These are phyloP conservation scores for Metschnikowia similis DNA, from an alignment of 805 yeast genomes.

Conservation along the genomic window DNA sequence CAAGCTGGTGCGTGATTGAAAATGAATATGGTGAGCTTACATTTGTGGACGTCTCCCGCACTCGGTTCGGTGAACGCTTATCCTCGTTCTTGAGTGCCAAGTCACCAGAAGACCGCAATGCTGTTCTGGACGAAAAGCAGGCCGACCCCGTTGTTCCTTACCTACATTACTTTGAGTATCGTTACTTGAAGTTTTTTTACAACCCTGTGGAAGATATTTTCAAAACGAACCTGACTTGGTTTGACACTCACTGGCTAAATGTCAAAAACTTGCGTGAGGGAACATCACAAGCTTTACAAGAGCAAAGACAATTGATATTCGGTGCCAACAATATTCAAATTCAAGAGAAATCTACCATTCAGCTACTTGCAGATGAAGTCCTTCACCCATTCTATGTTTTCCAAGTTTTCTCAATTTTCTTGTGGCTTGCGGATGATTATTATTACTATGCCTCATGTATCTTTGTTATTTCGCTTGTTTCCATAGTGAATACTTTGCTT, in stretches of 20 bases:
- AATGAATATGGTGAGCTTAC: conserved; percentile 87
- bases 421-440: conserved; percentile 92
- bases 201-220: conserved; percentile 85
- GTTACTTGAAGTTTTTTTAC: conserved; percentile 79
- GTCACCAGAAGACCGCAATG: conserved; percentile 22
- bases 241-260: conserved; percentile 72
- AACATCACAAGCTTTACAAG: conserved; percentile 61
- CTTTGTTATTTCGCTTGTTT: conserved; percentile 75
- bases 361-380: conserved; percentile 78
- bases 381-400: conserved; percentile 94
- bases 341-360: conserved; percentile 61
- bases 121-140: conserved; percentile 23
- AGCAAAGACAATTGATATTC: conserved; percentile 68
- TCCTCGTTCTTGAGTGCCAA: conserved; percentile 55
- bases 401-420: conserved; percentile 84
- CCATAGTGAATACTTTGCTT: conserved; percentile 74
- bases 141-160: conserved; percentile 65
- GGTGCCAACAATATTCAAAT: conserved; percentile 74
- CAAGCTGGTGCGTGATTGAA: conserved; percentile 93
- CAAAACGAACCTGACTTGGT: conserved; percentile 83
- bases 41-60: conserved; percentile 51
- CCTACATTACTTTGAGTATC: conserved; percentile 67
- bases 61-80: conserved; percentile 65
- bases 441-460: conserved; percentile 93
- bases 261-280: conserved; percentile 59